Evolutionary conservation across 352 stramenopile genomes (phyloP).

Genomic region (Phytopythium oedochilum): DNA sequence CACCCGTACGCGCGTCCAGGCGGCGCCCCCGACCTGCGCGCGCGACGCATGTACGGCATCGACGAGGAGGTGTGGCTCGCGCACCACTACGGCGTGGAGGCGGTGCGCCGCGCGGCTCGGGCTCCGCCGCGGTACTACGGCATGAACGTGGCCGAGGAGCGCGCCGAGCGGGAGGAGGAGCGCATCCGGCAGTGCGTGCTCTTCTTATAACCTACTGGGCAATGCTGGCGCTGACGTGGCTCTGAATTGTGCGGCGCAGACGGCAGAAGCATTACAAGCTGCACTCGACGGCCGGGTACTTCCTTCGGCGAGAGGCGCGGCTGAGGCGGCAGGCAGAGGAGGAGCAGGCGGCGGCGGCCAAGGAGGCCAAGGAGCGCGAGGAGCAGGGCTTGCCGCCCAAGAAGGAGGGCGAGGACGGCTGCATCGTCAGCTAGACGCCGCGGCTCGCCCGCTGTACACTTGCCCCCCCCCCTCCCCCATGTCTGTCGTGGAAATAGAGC

Average conservation of each 20-base stretch:
- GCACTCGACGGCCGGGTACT: constrained; percentile 56
- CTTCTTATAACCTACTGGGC: no score
- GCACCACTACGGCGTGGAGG: constrained; percentile 71
- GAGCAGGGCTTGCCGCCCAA: constrained; percentile 6
- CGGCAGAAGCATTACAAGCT: constrained; percentile 75
- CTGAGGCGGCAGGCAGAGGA: constrained; percentile 39
- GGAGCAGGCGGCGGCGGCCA: constrained; percentile 25
- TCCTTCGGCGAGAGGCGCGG: constrained; percentile 62
- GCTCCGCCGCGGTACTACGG: constrained; percentile 61
- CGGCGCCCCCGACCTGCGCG: constrained; percentile 18
- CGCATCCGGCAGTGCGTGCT: constrained; percentile 41
- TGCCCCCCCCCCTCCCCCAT: neutral
- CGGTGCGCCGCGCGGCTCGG: constrained; percentile 27
- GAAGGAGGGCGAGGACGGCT: constrained; percentile 9
- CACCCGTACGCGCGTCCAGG: constrained; percentile 52
- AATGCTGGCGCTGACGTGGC: neutral
- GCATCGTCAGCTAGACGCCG: constrained; percentile 18
- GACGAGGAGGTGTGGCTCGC: constrained; percentile 82
- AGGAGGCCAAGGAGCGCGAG: constrained; percentile 13
- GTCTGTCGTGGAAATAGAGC: neutral
- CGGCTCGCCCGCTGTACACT: neutral
- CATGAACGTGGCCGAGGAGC: constrained; percentile 71
- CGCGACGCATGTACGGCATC: constrained; percentile 59
- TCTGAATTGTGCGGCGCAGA: constrained; percentile 8
- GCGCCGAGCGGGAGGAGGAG: constrained; percentile 57